Conservation (phyloP, 1,284 basidiomycete genomes). For the Ustilago shanxiensis region DNA sequence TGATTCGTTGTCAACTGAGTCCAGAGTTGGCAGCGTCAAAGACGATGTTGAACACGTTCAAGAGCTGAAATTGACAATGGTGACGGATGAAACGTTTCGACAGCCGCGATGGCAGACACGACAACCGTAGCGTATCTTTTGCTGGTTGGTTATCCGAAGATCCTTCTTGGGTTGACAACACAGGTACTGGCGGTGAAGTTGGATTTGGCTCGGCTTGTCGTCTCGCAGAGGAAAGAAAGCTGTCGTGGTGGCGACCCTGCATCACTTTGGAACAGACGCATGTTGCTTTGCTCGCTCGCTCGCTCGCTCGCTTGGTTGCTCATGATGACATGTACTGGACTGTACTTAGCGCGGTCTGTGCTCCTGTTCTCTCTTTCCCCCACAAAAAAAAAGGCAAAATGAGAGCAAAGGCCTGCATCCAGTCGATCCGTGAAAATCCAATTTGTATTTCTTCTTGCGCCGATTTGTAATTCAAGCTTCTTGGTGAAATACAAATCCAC, state of each 20-base stretch:
- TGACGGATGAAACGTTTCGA: too few relatives aligned
- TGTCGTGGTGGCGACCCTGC: conserved; percentile 8
- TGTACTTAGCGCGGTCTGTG: too few relatives aligned
- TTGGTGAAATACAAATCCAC: neutral
- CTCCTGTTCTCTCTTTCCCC: neutral
- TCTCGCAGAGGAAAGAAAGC: neutral
- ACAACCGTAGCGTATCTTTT: neutral
- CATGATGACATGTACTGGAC: neutral
- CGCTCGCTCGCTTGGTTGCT: neutral
- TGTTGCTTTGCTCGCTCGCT: neutral
- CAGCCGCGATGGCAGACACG: too few relatives aligned
- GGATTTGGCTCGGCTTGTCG: neutral
- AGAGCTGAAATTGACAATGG: too few relatives aligned
- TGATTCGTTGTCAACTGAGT: too few relatives aligned
- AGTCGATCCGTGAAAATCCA: conserved; percentile 10
- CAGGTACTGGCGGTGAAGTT: neutral
- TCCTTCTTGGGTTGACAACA: neutral
- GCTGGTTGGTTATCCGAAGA: neutral
- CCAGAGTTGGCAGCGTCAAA: too few relatives aligned
- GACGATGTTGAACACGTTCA: too few relatives aligned
- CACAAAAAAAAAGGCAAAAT: neutral
- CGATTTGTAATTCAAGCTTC: neutral
- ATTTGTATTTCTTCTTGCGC: neutral
- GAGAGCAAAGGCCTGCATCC: neutral
- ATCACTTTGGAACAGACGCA: neutral